These are phyloP conservation scores for Sisymbrium irio DNA, from an alignment of 345 rosid genomes.

Conservation along the genomic window DNA sequence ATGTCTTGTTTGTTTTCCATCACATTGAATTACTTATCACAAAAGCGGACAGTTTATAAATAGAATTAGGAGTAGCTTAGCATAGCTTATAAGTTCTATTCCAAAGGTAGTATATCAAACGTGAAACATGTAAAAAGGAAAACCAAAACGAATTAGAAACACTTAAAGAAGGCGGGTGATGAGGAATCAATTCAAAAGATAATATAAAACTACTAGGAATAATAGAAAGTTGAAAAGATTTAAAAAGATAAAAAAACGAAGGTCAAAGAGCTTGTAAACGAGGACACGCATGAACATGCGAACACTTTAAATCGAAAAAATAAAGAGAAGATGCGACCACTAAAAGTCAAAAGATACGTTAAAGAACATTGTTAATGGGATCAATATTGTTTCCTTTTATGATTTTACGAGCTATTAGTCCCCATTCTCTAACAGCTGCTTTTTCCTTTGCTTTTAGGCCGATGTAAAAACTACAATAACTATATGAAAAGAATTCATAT, in stretches of 20 bases:
- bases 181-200: constrained; percentile 18
- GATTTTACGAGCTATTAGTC: constrained; percentile 19
- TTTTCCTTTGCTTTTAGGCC: neutral
- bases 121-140: neutral
- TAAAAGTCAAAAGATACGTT: constrained; percentile 16
- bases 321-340: constrained; percentile 30
- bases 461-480: neutral
- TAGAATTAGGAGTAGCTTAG: neutral
- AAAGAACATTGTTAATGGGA: constrained; percentile 42
- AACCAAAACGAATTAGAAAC: constrained; percentile 4
- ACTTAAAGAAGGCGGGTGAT: neutral
- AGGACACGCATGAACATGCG: constrained; percentile 36
- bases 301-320: constrained; percentile 19
- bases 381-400: constrained; percentile 15
- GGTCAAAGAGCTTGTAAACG: constrained; percentile 30
- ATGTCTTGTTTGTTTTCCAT: neutral
- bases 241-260: constrained; percentile 3
- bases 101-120: neutral
- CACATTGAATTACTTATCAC: neutral
- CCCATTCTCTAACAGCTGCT: constrained; percentile 5
- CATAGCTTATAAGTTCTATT: neutral
- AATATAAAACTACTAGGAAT: constrained; percentile 26
- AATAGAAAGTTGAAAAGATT: constrained; percentile 22
- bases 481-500: neutral
- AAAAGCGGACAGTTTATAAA: neutral